Conservation (phyloP, 441 rosid species). For the Euphorbia celastroides region DNA sequence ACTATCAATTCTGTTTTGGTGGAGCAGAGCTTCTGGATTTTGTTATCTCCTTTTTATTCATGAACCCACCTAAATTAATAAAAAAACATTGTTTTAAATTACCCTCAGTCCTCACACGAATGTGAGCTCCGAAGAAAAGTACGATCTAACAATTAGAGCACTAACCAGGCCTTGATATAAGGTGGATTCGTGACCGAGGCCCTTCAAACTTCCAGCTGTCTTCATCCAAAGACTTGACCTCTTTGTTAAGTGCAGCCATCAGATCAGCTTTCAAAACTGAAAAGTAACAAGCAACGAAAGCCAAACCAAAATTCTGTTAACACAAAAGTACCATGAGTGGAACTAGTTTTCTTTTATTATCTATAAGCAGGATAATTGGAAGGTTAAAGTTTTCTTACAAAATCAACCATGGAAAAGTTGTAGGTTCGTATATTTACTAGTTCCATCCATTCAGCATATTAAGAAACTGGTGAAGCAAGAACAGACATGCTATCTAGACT, state of each 20-base stretch:
- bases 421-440: neutral
- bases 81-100: neutral
- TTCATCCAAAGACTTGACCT: slow-evolving; percentile 85
- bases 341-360: neutral
- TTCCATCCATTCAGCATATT: neutral
- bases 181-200: slow-evolving; percentile 81
- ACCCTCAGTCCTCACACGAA: neutral
- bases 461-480: neutral
- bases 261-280: slow-evolving; percentile 82
- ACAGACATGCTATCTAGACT: neutral
- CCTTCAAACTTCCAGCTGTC: slow-evolving; percentile 94
- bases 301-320: neutral
- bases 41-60: slow-evolving; percentile 29
- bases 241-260: slow-evolving; percentile 63
- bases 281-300: slow-evolving; percentile 10
- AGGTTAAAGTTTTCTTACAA: neutral
- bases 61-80: slow-evolving; percentile 37
- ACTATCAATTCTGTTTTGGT: slow-evolving; percentile 27
- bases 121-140: neutral
- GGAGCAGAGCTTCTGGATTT: slow-evolving; percentile 25
- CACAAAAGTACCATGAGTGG: neutral
- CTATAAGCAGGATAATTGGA: neutral
- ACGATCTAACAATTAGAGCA: slow-evolving; percentile 7
- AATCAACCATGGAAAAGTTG: neutral
- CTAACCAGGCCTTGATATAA: slow-evolving; percentile 67